These are phyloP conservation scores for Colletotrichum cuscutae DNA, from an alignment of 2,329 filamentous ascomycete species.

Conservation along the genomic window DNA sequence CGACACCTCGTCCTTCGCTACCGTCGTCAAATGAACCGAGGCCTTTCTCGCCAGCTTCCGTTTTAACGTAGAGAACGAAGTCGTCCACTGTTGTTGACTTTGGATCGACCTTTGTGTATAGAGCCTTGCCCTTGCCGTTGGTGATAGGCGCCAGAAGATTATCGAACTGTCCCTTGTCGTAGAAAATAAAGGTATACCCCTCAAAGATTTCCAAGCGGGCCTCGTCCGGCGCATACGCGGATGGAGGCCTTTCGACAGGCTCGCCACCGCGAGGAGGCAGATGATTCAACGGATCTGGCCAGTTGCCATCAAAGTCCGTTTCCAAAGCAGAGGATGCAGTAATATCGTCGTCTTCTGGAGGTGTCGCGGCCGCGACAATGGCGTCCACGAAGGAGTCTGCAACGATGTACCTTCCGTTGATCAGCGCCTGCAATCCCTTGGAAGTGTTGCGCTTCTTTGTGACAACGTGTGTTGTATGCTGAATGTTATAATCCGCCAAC, in stretches of 20 bases:
- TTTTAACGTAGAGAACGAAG: slow-evolving; percentile 81
- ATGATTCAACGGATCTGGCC: slow-evolving; percentile 79
- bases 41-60: slow-evolving; percentile 78
- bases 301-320: slow-evolving; percentile 79
- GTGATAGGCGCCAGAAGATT: slow-evolving; percentile 80
- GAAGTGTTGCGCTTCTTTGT: slow-evolving; percentile 90
- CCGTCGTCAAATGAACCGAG: slow-evolving; percentile 72
- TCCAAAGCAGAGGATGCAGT: slow-evolving; percentile 72
- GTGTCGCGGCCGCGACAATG: slow-evolving; percentile 69
- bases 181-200: slow-evolving; percentile 90
- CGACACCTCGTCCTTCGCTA: slow-evolving; percentile 75
- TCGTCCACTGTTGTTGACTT: slow-evolving; percentile 77
- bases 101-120: slow-evolving; percentile 71
- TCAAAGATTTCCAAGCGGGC: slow-evolving; percentile 79
- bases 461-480: slow-evolving; percentile 86
- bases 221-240: slow-evolving; percentile 77
- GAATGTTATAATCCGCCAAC: slow-evolving; percentile 74
- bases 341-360: slow-evolving; percentile 57
- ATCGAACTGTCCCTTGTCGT: slow-evolving; percentile 79
- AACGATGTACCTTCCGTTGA: slow-evolving; percentile 84
- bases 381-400: slow-evolving; percentile 78
- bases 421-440: slow-evolving; percentile 85
- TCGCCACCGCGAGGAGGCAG: slow-evolving; percentile 82
- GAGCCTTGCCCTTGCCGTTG: slow-evolving; percentile 83
- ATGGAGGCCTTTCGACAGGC: slow-evolving; percentile 72